Conservation (phyloP, 2,329 filamentous ascomycete species). For the Orbilia ellipsospora region DNA sequence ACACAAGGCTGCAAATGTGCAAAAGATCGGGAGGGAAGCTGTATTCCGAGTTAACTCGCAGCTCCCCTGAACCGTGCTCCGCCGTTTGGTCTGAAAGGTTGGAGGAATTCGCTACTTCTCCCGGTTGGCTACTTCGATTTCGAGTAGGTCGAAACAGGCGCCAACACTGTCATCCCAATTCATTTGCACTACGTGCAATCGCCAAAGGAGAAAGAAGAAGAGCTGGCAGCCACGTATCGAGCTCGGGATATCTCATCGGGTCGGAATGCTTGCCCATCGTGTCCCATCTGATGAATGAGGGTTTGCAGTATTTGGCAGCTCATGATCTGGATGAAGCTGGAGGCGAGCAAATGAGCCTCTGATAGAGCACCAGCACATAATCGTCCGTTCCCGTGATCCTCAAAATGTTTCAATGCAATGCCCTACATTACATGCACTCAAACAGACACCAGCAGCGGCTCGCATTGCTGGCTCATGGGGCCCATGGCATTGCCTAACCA, state of each 20-base stretch:
- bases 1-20: background rate
- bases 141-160: conserved; percentile 53
- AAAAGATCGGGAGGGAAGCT: conserved; percentile 4
- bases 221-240: conserved; percentile 44
- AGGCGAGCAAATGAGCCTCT: conserved; percentile 17
- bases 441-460: conserved; percentile 1
- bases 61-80: conserved; percentile 39
- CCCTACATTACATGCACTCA: too few species aligned
- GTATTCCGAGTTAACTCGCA: conserved; percentile 25
- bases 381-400: conserved; percentile 29
- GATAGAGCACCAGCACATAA: conserved; percentile 53
- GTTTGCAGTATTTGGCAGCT: too few species aligned
- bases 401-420: conserved; percentile 26
- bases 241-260: conserved; percentile 32
- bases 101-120: conserved; percentile 52
- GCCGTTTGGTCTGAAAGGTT: conserved; percentile 19
- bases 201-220: background rate
- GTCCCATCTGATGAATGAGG: background rate
- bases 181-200: conserved; percentile 9
- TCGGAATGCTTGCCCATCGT: background rate
- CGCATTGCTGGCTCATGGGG: conserved; percentile 34
- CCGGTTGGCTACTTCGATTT: conserved; percentile 42
- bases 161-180: conserved; percentile 35
- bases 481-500: background rate
- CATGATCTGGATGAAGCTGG: background rate